A percentile compares a stretch with the other conserved stretches of the same genome.
Evolutionary conservation across 306 rosid genomes (phyloP).

Genomic region (Arachis hypogaea): DNA sequence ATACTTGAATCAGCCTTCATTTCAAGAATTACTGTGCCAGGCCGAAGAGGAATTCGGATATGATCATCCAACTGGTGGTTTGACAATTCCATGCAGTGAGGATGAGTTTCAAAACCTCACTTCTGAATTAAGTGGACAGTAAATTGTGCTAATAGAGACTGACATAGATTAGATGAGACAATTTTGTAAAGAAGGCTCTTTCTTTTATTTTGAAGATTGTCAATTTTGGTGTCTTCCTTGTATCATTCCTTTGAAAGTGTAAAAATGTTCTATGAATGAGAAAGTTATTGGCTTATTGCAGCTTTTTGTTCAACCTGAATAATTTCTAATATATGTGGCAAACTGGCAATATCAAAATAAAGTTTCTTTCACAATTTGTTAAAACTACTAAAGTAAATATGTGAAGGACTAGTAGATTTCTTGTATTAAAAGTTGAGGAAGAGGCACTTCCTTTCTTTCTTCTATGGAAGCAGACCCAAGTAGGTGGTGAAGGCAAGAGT

Average conservation of each 20-base stretch:
- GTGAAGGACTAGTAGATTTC: background rate
- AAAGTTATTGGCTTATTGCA: background rate
- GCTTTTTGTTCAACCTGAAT: background rate
- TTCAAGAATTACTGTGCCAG: slow-evolving; percentile 40
- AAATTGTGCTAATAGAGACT: background rate
- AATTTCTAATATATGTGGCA: background rate
- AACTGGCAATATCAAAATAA: background rate
- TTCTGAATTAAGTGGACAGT: background rate
- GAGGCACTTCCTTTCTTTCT: no score
- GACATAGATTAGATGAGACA: background rate
- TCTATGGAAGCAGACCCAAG: no score
- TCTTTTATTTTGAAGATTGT: background rate
- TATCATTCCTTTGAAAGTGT: background rate
- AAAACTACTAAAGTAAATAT: no score
- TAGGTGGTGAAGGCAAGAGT: no score
- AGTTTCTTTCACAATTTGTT: background rate
- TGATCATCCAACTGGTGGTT: slow-evolving; percentile 45
- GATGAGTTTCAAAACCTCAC: background rate
- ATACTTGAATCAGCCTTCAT: slow-evolving; percentile 35
- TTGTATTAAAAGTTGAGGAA: no score
- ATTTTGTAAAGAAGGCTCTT: slow-evolving; percentile 5
- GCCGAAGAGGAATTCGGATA: slow-evolving; percentile 43
- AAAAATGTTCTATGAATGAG: slow-evolving; percentile 13
- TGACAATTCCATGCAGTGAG: slow-evolving; percentile 33
- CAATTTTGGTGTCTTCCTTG: background rate